Conservation (phyloP, 176 grass and related monocot species). For the Eleusine indica region DNA sequence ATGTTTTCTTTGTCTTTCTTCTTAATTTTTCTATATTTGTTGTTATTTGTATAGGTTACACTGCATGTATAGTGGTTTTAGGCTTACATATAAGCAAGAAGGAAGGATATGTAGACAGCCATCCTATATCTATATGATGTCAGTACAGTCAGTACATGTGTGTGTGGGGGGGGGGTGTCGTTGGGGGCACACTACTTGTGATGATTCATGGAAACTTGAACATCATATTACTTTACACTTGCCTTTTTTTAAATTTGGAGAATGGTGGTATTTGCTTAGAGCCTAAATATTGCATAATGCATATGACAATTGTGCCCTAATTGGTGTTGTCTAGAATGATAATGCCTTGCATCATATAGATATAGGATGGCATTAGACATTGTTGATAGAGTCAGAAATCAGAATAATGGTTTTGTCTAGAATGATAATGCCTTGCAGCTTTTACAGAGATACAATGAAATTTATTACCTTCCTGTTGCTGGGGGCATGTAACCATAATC, state of each 20-base stretch:
- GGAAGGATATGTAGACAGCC: neutral
- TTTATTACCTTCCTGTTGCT: constrained; percentile 4
- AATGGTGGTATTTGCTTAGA: neutral
- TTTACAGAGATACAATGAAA: neutral
- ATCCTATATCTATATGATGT: neutral
- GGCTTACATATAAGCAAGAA: constrained; percentile 15
- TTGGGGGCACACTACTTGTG: neutral
- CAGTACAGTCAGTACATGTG: neutral
- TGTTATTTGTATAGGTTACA: neutral
- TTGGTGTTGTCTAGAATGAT: neutral
- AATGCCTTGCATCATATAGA: no score
- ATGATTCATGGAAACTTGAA: neutral
- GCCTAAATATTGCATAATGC: neutral
- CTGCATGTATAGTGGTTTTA: neutral
- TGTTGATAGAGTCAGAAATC: neutral
- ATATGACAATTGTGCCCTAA: neutral
- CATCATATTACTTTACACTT: neutral
- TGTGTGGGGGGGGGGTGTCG: no score
- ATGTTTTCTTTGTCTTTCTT: constrained; percentile 42
- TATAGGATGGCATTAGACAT: neutral
- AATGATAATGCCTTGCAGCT: constrained; percentile 14
- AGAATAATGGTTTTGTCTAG: neutral
- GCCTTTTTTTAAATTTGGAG: constrained; percentile 9
- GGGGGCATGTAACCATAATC: neutral
- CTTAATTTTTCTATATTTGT: constrained; percentile 22